Conservation (phyloP, 768 basidiomycete genomes). For the Mycena maculata region DNA sequence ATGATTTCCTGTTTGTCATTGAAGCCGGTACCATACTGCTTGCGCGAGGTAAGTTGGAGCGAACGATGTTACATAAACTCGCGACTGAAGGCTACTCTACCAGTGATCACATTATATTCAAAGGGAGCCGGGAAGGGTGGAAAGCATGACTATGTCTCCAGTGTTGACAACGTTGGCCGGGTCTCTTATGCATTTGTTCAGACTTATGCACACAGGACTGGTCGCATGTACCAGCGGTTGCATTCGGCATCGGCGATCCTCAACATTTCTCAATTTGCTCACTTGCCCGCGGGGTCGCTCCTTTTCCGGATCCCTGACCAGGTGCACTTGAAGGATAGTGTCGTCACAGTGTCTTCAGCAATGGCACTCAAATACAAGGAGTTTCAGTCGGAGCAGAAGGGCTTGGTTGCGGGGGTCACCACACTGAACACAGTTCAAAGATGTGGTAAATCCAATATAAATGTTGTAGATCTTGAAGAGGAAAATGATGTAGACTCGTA, state of each 20-base stretch:
- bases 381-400: not conserved
- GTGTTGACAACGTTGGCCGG: not conserved
- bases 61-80: no score
- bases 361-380: not conserved
- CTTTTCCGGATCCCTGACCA: not conserved
- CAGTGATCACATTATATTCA: constrained; percentile 12
- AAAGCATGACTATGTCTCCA: constrained; percentile 4
- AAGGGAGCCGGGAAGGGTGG: constrained; percentile 5
- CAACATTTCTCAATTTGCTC: constrained; percentile 11
- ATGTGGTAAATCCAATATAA: constrained; percentile 4
- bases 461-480: constrained; percentile 9
- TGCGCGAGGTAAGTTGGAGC: not conserved
- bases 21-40: not conserved
- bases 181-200: constrained; percentile 12
- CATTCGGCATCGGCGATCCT: not conserved
- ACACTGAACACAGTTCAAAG: constrained; percentile 17
- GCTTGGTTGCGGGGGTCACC: not conserved
- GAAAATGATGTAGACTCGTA: constrained; percentile 11
- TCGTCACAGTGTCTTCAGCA: not conserved
- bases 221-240: constrained; percentile 2
- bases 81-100: not conserved
- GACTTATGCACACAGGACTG: not conserved
- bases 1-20: not conserved
- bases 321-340: not conserved
- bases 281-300: constrained; percentile 14